Conservation (phyloP, 2,329 filamentous ascomycete species). For the Pseudogymnoascus sp. region DNA sequence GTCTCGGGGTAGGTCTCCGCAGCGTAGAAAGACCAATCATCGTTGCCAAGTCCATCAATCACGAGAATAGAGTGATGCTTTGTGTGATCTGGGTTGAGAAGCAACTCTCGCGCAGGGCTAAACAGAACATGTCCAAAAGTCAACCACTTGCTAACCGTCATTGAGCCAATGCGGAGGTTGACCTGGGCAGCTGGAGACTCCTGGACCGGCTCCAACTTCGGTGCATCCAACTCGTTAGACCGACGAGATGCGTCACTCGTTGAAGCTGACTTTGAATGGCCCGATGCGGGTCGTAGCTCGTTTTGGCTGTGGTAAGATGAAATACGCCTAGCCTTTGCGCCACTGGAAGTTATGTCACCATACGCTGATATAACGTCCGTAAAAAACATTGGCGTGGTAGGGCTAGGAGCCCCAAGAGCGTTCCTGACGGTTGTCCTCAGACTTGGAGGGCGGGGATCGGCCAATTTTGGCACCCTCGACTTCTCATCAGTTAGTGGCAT, state of each 20-base stretch:
- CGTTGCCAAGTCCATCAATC: slow-evolving; percentile 76
- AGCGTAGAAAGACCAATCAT: slow-evolving; percentile 81
- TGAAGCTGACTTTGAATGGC: slow-evolving; percentile 15
- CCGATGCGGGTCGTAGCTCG: slow-evolving; percentile 24
- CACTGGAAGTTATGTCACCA: slow-evolving; percentile 30
- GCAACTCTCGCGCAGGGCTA: slow-evolving; percentile 62
- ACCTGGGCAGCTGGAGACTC: slow-evolving; percentile 57
- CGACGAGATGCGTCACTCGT: slow-evolving; percentile 18
- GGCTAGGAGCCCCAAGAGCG: slow-evolving; percentile 36
- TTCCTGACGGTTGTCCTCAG: slow-evolving; percentile 45
- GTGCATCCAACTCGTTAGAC: slow-evolving; percentile 11
- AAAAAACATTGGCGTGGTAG: slow-evolving; percentile 36
- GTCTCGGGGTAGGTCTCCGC: slow-evolving; percentile 69
- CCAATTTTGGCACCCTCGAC: neutral
- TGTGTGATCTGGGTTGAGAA: slow-evolving; percentile 30
- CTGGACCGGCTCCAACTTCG: slow-evolving; percentile 15
- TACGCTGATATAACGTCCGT: slow-evolving; percentile 36
- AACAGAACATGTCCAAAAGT: slow-evolving; percentile 78
- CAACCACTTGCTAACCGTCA: slow-evolving; percentile 83
- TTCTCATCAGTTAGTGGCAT: slow-evolving; percentile 15
- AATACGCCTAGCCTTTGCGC: slow-evolving; percentile 18
- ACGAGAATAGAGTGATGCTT: slow-evolving; percentile 62
- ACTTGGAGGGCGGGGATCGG: slow-evolving; percentile 32
- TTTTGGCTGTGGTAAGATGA: slow-evolving; percentile 27
- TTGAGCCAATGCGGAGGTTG: slow-evolving; percentile 68